Evolutionary conservation across 2,329 filamentous ascomycete species (phyloP), one percentile per base, ranked within the genome.

Genomic region (Colletotrichum agaves): DNA sequence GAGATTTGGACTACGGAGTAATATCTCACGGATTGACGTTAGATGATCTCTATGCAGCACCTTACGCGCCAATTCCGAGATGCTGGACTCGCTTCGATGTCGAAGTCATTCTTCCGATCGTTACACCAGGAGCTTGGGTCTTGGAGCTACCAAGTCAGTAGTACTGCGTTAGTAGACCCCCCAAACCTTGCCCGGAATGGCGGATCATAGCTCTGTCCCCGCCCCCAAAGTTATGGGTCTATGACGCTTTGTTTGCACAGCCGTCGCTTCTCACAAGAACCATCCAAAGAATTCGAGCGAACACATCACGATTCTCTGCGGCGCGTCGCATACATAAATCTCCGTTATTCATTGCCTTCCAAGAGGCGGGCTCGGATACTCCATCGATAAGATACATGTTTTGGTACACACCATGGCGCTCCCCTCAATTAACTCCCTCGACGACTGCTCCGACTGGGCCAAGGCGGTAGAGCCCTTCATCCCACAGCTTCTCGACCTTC

Each of bases 391-490:
- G 5, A 27, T 27, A 27, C 27, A 27, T 7, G 27, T 27, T 7
- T 27, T 27, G 27, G 8, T 27, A 19, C 13, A 39, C 31, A 70
- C 61, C 65, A 91, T 95, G 90, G 86, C 90, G 69, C 81, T 97
- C 19, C 93, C 94, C 5, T 78, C 84, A n/a, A 81, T 97, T 72
- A 87, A 87, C 71, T 85, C 87, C 41, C 82, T 96, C 12, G 81
- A 85, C 71, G 93, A 97, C 71, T 95, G 92, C 78, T 88, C 91
- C 72, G 90, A 94, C 78, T 97, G 90, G 79, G 82, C 84, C 71
- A 88, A 88, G 74, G 92, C 92, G 1, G 90, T 97, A 72, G 82
- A 88, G 71, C 94, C 94, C 10, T 97, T 88, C 78, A 75, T 93
- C 50, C 83, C 87, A 10, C 90, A 94, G 78, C 83, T 94, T 64